phyloP scores from a whole-genome alignment of 495 filamentous ascomycete genomes.

The Talaromyces ruber region DNA sequence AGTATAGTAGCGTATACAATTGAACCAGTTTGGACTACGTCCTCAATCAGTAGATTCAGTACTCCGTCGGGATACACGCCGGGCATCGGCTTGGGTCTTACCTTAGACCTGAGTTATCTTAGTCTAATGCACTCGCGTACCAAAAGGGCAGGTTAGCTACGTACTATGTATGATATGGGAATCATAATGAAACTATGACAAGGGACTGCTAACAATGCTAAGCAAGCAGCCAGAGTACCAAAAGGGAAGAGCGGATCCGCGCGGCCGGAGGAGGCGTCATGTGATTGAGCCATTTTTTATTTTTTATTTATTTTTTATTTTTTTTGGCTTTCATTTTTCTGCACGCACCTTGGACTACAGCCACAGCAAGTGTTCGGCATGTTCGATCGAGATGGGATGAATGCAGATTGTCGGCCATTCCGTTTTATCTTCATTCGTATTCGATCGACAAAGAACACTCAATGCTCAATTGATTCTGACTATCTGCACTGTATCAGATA shows the following conservation, averaged over 20 bases:
- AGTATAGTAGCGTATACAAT: no score
- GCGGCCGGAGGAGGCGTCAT: neutral
- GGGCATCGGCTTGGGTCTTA: neutral
- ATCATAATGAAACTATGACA: neutral
- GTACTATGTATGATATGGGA: neutral
- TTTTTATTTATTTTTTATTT: no score
- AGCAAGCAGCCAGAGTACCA: neutral
- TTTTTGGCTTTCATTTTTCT: slow-evolving; percentile 16
- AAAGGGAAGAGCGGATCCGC: neutral
- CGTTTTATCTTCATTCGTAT: neutral
- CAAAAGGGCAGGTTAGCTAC: neutral
- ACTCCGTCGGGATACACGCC: neutral
- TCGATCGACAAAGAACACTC: neutral
- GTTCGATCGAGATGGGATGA: neutral
- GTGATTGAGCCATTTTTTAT: slow-evolving; percentile 20
- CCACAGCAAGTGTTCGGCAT: neutral
- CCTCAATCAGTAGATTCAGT: neutral
- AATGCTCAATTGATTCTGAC: no score
- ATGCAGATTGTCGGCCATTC: neutral
- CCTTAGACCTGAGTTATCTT: no score
- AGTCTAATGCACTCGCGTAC: neutral
- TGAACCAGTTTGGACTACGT: neutral
- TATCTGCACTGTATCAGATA: no score
- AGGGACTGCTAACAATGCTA: neutral
- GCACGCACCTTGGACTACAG: neutral